Percentiles rank a stretch among this genome's conserved stretches.
Evolutionary conservation across 2,329 filamentous ascomycete species (phyloP).

Genomic region (Aspergillus bombycis): DNA sequence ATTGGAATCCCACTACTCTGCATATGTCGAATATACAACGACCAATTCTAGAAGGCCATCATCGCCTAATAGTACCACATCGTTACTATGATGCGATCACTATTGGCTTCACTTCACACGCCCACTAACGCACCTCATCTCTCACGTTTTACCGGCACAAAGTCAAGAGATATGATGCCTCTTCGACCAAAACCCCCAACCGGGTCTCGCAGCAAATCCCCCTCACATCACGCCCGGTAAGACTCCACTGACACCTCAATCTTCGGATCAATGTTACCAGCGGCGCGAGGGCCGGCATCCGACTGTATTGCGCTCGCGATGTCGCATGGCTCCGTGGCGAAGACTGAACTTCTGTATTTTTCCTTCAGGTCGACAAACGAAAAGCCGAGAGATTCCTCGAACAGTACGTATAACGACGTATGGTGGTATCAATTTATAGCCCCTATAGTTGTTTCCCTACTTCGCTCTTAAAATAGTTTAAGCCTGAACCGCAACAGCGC

Average conservation of each 20-base stretch:
- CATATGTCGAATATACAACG: too few species aligned
- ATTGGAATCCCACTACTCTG: background rate
- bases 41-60: background rate
- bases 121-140: background rate
- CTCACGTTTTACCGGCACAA: background rate
- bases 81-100: background rate
- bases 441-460: background rate
- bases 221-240: background rate
- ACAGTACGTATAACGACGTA: background rate
- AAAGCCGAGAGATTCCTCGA: background rate
- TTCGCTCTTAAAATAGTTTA: conserved; percentile 29
- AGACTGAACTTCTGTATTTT: background rate
- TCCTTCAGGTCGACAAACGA: background rate
- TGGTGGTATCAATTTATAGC: background rate
- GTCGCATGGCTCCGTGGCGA: background rate
- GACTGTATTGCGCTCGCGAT: background rate
- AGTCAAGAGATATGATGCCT: background rate
- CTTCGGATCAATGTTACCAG: background rate
- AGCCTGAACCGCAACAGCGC: conserved; percentile 43
- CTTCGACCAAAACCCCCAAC: background rate
- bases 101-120: background rate
- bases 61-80: background rate
- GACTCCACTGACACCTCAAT: background rate
- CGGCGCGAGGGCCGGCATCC: background rate
- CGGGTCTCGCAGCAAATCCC: background rate